These are phyloP conservation scores for Mimosa bimucronata DNA, from an alignment of 306 rosid species.

Conservation along the genomic window DNA sequence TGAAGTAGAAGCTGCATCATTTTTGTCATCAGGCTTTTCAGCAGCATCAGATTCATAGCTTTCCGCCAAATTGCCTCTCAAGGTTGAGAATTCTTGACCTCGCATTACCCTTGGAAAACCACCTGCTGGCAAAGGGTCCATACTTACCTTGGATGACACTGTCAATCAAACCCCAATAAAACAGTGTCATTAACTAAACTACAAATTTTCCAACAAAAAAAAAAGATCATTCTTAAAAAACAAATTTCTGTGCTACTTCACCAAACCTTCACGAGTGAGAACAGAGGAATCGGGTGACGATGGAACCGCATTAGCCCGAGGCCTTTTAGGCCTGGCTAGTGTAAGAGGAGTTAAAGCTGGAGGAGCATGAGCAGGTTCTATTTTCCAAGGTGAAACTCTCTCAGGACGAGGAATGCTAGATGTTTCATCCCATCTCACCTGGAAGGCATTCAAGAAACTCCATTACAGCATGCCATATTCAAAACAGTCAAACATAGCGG, in stretches of 20 bases:
- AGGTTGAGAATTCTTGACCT: conserved; percentile 93
- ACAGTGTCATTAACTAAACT: background rate
- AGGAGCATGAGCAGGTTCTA: conserved; percentile 93
- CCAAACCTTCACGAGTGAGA: conserved; percentile 80
- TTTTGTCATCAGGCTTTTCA: conserved; percentile 78
- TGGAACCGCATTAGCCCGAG: conserved; percentile 70
- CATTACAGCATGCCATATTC: conserved; percentile 22
- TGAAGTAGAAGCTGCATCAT: conserved; percentile 63
- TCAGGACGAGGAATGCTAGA: conserved; percentile 89
- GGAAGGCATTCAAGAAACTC: conserved; percentile 31
- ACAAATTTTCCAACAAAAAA: conserved; percentile 9
- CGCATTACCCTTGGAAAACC: conserved; percentile 94
- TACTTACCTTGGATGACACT: conserved; percentile 64
- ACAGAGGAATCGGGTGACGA: conserved; percentile 85
- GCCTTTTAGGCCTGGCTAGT: conserved; percentile 80
- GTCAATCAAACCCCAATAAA: conserved; percentile 22
- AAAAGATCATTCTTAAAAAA: background rate
- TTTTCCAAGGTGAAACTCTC: conserved; percentile 95
- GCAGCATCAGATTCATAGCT: conserved; percentile 59
- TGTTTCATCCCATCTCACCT: conserved; percentile 99
- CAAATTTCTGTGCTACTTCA: background rate
- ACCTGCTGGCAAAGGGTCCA: conserved; percentile 68
- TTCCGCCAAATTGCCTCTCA: conserved; percentile 70
- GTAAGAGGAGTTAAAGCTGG: conserved; percentile 80
- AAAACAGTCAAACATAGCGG: conserved; percentile 1